Evolutionary conservation across 768 basidiomycete genomes (phyloP).

Genomic region (Macrolepiota dolichaula): DNA sequence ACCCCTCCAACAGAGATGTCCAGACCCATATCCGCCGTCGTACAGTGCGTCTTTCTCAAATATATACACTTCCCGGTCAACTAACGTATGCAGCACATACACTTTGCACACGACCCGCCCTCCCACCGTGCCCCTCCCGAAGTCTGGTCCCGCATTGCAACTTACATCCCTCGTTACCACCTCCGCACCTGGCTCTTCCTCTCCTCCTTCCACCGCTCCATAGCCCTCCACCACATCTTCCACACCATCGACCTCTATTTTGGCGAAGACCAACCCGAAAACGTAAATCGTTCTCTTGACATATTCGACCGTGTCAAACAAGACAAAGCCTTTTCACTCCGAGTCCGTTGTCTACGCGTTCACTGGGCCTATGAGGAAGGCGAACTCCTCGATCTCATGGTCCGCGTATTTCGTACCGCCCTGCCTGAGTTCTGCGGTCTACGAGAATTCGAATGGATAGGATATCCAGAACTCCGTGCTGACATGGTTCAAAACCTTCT

Average conservation of each 20-base stretch:
- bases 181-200: conserved; percentile 69
- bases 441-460: conserved; percentile 72
- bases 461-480: conserved; percentile 66
- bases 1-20: conserved; percentile 55
- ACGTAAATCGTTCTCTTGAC: conserved; percentile 58
- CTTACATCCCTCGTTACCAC: conserved; percentile 59
- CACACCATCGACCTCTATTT: conserved; percentile 67
- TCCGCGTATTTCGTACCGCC: conserved; percentile 59
- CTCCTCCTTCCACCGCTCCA: conserved; percentile 60
- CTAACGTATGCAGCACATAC: conserved; percentile 34
- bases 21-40: conserved; percentile 47
- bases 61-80: background rate
- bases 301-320: conserved; percentile 65
- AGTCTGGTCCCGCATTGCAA: conserved; percentile 66
- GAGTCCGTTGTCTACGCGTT: conserved; percentile 55
- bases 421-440: conserved; percentile 62
- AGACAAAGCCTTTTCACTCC: conserved; percentile 57
- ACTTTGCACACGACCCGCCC: conserved; percentile 51
- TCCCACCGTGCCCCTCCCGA: conserved; percentile 61
- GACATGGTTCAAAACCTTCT: conserved; percentile 63
- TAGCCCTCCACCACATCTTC: conserved; percentile 63
- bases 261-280: conserved; percentile 55
- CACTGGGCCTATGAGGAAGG: conserved; percentile 73
- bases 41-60: conserved; percentile 31
- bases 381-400: conserved; percentile 62